phyloP scores from a whole-genome alignment of 352 stramenopile species.

The Plasmopara viticola region DNA sequence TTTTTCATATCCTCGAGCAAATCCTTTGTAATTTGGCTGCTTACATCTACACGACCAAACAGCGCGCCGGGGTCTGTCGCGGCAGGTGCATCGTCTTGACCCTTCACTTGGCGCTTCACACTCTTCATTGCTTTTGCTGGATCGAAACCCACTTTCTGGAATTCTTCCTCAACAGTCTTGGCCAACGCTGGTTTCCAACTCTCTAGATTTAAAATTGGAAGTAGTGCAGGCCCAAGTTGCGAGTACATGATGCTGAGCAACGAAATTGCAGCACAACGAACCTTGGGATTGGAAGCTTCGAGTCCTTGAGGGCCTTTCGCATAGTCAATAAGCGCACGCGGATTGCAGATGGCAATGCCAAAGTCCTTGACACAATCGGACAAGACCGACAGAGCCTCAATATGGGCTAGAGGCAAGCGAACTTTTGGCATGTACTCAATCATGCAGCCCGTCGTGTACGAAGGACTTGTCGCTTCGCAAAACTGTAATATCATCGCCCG shows the following conservation, averaged over 20 bases:
- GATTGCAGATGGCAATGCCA: constrained; percentile 61
- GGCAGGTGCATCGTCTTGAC: constrained; percentile 45
- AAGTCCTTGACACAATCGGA: constrained; percentile 74
- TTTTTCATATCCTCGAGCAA: constrained; percentile 83
- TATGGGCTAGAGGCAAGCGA: constrained; percentile 70
- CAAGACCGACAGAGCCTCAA: constrained; percentile 59
- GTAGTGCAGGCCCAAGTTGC: constrained; percentile 69
- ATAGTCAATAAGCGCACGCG: constrained; percentile 66
- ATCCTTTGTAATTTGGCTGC: constrained; percentile 77
- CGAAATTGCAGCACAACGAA: constrained; percentile 55
- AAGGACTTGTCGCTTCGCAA: constrained; percentile 64
- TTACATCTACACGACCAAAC: constrained; percentile 76
- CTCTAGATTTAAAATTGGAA: constrained; percentile 76
- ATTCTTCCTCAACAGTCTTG: constrained; percentile 69
- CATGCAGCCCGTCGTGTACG: constrained; percentile 72
- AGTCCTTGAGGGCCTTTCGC: constrained; percentile 64
- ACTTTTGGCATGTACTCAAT: constrained; percentile 72
- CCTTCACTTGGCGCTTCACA: constrained; percentile 65
- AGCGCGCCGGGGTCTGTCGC: constrained; percentile 40
- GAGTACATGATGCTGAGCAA: constrained; percentile 78
- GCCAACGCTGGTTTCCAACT: constrained; percentile 81
- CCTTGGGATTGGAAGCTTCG: constrained; percentile 77
- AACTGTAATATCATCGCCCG: constrained; percentile 69
- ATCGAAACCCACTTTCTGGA: constrained; percentile 78
- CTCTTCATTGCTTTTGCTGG: constrained; percentile 43